Conservation (phyloP, 257 asterid species). For the Solanum pennellii region DNA sequence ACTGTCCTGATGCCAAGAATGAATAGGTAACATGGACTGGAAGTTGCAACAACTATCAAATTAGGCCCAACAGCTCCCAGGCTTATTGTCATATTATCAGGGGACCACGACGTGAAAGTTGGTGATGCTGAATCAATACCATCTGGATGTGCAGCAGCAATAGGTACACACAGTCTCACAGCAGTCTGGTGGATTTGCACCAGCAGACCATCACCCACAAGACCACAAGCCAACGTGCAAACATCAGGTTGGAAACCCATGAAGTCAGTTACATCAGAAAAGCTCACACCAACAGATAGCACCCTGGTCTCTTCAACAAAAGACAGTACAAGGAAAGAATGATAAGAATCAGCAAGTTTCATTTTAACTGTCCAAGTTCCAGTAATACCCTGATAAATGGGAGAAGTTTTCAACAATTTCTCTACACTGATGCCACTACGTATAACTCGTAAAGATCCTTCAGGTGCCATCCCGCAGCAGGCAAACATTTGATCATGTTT, state of each 20-base stretch:
- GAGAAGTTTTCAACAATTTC: slow-evolving; percentile 79
- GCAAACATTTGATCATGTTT: slow-evolving; percentile 92
- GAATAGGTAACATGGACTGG: slow-evolving; percentile 67
- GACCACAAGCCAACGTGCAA: slow-evolving; percentile 94
- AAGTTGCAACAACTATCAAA: slow-evolving; percentile 71
- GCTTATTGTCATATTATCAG: slow-evolving; percentile 59
- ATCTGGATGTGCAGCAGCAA: slow-evolving; percentile 34
- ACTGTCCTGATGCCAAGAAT: slow-evolving; percentile 63
- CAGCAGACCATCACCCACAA: slow-evolving; percentile 64
- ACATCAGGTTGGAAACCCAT: slow-evolving; percentile 80
- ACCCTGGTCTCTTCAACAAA: slow-evolving; percentile 97
- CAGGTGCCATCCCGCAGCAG: slow-evolving; percentile 94
- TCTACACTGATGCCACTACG: slow-evolving; percentile 93
- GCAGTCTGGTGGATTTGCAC: slow-evolving; percentile 77
- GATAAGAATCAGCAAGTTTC: slow-evolving; percentile 58
- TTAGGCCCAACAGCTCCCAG: slow-evolving; percentile 88
- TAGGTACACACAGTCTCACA: slow-evolving; percentile 73
- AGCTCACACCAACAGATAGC: slow-evolving; percentile 91
- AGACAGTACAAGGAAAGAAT: slow-evolving; percentile 84
- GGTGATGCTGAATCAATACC: slow-evolving; percentile 52
- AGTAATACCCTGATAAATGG: slow-evolving; percentile 83
- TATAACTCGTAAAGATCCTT: slow-evolving; percentile 80
- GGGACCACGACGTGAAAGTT: slow-evolving; percentile 59
- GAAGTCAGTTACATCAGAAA: slow-evolving; percentile 85
- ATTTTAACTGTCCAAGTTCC: slow-evolving; percentile 86